These are phyloP conservation scores for Phytopythium ostracodes DNA, from an alignment of 352 stramenopile genomes.

Conservation along the genomic window DNA sequence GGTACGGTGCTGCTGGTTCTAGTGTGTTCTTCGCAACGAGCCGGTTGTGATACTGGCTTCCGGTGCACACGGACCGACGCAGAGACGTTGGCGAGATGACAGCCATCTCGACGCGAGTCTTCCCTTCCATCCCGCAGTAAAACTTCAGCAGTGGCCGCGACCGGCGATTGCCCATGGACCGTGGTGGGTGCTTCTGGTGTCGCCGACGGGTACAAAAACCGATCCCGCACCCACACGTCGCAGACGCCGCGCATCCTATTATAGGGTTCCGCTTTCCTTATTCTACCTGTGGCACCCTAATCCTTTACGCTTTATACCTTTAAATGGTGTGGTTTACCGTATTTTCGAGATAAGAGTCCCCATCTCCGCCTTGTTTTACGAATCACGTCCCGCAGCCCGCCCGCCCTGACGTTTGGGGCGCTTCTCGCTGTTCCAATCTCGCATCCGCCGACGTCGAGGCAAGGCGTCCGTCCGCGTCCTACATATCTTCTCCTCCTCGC, in stretches of 20 bases:
- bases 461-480: not conserved
- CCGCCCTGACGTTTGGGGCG: not conserved
- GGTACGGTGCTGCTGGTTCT: too few species aligned
- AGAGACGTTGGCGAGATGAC: not conserved
- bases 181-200: not conserved
- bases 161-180: not conserved
- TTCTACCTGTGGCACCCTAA: too few species aligned
- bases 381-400: not conserved
- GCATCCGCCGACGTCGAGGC: not conserved
- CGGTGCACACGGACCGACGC: not conserved
- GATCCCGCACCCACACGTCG: not conserved
- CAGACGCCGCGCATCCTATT: not conserved
- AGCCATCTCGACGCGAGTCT: not conserved
- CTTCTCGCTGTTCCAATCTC: not conserved
- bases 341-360: not conserved
- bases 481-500: not conserved
- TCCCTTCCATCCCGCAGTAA: too few species aligned
- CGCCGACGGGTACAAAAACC: not conserved
- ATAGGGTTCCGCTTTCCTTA: too few species aligned
- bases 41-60: not conserved
- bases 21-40: not conserved
- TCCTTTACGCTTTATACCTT: too few species aligned
- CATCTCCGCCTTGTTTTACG: constrained; percentile 5
- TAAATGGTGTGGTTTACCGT: not conserved
- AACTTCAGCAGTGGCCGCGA: not conserved